These are phyloP conservation scores for Inga leiocalycina DNA, from an alignment of 306 rosid species.

Conservation along the genomic window DNA sequence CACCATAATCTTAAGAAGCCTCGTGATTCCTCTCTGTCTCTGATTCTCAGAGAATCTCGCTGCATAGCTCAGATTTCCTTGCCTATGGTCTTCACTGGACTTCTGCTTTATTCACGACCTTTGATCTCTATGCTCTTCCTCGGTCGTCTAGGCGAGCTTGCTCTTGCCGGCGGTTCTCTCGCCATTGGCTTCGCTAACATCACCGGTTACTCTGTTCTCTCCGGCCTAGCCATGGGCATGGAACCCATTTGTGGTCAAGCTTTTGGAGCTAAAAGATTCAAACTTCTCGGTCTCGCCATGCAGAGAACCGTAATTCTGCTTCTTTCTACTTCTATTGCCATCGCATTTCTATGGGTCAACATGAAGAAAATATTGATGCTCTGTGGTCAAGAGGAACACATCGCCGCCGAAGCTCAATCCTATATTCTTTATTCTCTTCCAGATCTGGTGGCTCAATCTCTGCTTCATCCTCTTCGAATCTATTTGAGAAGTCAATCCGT, in stretches of 20 bases:
- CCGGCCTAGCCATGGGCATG: constrained; percentile 95
- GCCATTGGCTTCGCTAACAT: constrained; percentile 93
- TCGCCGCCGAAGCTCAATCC: constrained; percentile 67
- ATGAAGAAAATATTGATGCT: constrained; percentile 61
- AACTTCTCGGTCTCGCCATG: constrained; percentile 71
- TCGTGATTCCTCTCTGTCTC: constrained; percentile 32
- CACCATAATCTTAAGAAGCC: constrained; percentile 11
- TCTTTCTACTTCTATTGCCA: constrained; percentile 56
- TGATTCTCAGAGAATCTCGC: constrained; percentile 51
- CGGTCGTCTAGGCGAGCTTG: constrained; percentile 69
- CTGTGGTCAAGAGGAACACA: constrained; percentile 67
- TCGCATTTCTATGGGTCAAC: constrained; percentile 66
- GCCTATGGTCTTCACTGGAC: constrained; percentile 78
- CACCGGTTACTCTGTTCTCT: constrained; percentile 82
- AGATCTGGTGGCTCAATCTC: constrained; percentile 76
- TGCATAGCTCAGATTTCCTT: constrained; percentile 53
- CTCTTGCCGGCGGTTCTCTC: constrained; percentile 83
- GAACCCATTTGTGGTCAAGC: constrained; percentile 97
- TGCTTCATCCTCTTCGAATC: constrained; percentile 77
- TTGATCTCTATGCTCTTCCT: constrained; percentile 90
- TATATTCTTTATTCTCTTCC: constrained; percentile 76
- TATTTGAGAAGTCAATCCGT: constrained; percentile 79
- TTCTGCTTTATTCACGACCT: constrained; percentile 81
- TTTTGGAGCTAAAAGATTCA: constrained; percentile 82
- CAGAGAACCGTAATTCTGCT: constrained; percentile 76